Conservation (phyloP, 1,284 basidiomycete species). For the Ganoderma boninense region DNA sequence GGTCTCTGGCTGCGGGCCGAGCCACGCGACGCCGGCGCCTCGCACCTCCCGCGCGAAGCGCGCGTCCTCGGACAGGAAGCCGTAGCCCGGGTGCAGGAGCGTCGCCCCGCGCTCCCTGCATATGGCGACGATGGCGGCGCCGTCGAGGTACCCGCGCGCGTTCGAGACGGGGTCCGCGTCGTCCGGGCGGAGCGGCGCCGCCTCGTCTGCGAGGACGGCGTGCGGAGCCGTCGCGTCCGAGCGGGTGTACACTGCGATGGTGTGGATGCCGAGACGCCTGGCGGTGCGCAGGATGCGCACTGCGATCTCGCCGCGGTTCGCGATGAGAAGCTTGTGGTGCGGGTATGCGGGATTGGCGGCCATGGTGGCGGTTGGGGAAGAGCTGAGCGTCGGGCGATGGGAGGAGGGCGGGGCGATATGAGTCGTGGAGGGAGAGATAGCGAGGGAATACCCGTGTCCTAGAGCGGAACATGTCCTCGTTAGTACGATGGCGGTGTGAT, state of each 20-base stretch:
- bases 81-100: constrained; percentile 72
- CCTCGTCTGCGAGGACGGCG: constrained; percentile 59
- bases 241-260: constrained; percentile 62
- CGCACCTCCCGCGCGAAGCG: constrained; percentile 59
- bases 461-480: neutral
- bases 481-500: neutral
- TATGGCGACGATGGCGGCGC: constrained; percentile 51
- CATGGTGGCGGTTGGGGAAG: neutral
- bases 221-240: constrained; percentile 64
- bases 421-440: neutral
- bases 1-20: constrained; percentile 64
- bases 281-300: constrained; percentile 65
- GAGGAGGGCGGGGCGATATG: neutral
- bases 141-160: constrained; percentile 52
- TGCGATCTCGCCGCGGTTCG: constrained; percentile 63
- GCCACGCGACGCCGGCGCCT: constrained; percentile 61
- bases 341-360: neutral
- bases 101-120: constrained; percentile 56
- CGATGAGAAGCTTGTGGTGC: constrained; percentile 24
- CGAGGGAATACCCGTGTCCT: neutral
- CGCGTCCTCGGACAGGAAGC: constrained; percentile 74
- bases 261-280: constrained; percentile 53
- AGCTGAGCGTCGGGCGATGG: neutral
- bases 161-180: constrained; percentile 31
- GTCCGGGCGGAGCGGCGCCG: constrained; percentile 46